These are phyloP conservation scores for Sapria himalayana DNA, from an alignment of 345 rosid genomes.

Conservation along the genomic window DNA sequence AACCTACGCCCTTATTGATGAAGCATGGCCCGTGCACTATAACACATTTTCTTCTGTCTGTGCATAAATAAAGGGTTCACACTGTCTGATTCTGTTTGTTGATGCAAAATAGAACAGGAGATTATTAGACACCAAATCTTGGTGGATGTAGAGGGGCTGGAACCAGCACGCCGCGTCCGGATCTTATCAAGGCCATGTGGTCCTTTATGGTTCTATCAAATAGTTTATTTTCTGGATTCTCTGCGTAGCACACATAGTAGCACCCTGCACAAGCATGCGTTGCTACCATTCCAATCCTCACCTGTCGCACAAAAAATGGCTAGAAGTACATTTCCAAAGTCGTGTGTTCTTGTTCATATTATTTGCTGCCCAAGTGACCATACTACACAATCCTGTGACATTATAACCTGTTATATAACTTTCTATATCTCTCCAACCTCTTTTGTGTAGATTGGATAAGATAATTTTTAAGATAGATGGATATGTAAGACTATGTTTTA, in stretches of 20 bases:
- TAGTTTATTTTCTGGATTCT: conserved; percentile 50
- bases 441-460: too few relatives aligned
- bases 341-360: too few relatives aligned
- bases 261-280: conserved; percentile 93
- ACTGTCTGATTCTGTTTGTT: neutral
- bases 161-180: conserved; percentile 26
- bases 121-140: too few relatives aligned
- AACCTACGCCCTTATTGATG: neutral
- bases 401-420: too few relatives aligned
- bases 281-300: conserved; percentile 91
- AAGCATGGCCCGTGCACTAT: neutral
- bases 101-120: too few relatives aligned
- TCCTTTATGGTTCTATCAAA: conserved; percentile 53
- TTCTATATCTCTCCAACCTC: too few relatives aligned
- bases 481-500: too few relatives aligned
- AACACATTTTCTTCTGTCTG: neutral
- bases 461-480: too few relatives aligned
- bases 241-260: conserved; percentile 84
- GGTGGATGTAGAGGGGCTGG: conserved; percentile 61
- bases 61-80: conserved; percentile 2
- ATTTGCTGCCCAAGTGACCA: too few relatives aligned
- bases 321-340: too few relatives aligned
- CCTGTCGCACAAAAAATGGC: conserved; percentile 24
- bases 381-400: too few relatives aligned
- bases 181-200: conserved; percentile 21